phyloP scores from a whole-genome alignment of 2,329 filamentous ascomycete genomes.

The Fusarium miscanthi region DNA sequence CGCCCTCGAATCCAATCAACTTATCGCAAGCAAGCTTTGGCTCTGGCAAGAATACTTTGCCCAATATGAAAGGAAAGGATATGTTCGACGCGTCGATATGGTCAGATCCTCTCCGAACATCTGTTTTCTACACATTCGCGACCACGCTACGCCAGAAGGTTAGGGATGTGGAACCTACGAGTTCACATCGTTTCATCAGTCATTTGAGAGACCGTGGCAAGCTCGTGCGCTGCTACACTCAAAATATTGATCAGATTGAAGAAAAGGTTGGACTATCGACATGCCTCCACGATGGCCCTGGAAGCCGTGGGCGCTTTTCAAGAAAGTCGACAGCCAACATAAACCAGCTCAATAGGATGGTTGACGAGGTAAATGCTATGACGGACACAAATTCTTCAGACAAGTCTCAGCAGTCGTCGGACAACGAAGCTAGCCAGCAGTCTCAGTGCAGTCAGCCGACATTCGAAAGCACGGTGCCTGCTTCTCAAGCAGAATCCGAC shows the following conservation, averaged over 20 bases:
- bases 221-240: slow-evolving; percentile 77
- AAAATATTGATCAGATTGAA: slow-evolving; percentile 81
- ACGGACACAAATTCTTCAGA: slow-evolving; percentile 38
- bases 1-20: slow-evolving; percentile 54
- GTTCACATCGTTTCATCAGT: slow-evolving; percentile 75
- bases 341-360: slow-evolving; percentile 52
- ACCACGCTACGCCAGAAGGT: slow-evolving; percentile 74
- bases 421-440: slow-evolving; percentile 36
- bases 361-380: slow-evolving; percentile 47
- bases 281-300: slow-evolving; percentile 69
- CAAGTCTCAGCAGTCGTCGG: slow-evolving; percentile 31
- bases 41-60: slow-evolving; percentile 54
- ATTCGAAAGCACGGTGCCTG: slow-evolving; percentile 24
- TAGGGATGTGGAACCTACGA: slow-evolving; percentile 70
- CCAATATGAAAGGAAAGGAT: slow-evolving; percentile 76
- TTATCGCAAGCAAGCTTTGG: slow-evolving; percentile 52
- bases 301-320: slow-evolving; percentile 70
- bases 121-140: slow-evolving; percentile 78
- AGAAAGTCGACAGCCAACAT: slow-evolving; percentile 56
- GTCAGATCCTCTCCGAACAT: slow-evolving; percentile 74
- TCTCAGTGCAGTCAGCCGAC: slow-evolving; percentile 26
- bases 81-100: slow-evolving; percentile 78
- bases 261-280: slow-evolving; percentile 75
- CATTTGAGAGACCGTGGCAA: slow-evolving; percentile 74
- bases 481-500: slow-evolving; percentile 36